These are phyloP conservation scores for Cadophora malorum DNA, from an alignment of 2,329 filamentous ascomycete species.

Conservation along the genomic window DNA sequence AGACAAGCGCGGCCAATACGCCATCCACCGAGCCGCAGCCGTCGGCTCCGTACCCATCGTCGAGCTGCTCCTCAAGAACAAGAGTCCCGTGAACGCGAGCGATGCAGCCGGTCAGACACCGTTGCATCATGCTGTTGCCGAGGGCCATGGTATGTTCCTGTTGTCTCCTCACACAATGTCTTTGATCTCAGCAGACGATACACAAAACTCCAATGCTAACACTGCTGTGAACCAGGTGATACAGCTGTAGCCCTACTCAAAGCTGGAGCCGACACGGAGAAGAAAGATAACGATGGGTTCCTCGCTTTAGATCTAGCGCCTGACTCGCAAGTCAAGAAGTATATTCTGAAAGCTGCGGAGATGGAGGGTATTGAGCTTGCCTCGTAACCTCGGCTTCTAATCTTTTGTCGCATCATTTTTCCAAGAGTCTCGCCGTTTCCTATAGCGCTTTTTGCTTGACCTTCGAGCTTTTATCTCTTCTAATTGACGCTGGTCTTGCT, in stretches of 20 bases:
- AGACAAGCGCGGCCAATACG: slow-evolving; percentile 86
- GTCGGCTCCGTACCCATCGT: slow-evolving; percentile 89
- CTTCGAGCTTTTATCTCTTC: too few species aligned
- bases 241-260: slow-evolving; percentile 83
- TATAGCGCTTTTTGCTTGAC: too few species aligned
- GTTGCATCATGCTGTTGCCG: slow-evolving; percentile 84
- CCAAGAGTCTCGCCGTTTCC: too few species aligned
- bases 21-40: slow-evolving; percentile 90
- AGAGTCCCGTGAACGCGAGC: slow-evolving; percentile 81
- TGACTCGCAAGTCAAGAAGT: slow-evolving; percentile 80
- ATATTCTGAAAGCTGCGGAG: slow-evolving; percentile 79
- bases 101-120: slow-evolving; percentile 86
- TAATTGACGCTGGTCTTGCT: too few species aligned
- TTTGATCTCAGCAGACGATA: not conserved
- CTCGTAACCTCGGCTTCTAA: not conserved
- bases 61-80: slow-evolving; percentile 75
- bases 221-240: slow-evolving; percentile 58
- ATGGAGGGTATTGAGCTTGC: slow-evolving; percentile 78
- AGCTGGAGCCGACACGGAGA: slow-evolving; percentile 81
- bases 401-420: not conserved
- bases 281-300: slow-evolving; percentile 73
- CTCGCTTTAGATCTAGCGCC: slow-evolving; percentile 83
- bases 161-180: not conserved
- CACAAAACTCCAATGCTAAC: not conserved
- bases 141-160: slow-evolving; percentile 66